Evolutionary conservation across 495 filamentous ascomycete species (phyloP).

Genomic region (Talaromyces borbonicus): DNA sequence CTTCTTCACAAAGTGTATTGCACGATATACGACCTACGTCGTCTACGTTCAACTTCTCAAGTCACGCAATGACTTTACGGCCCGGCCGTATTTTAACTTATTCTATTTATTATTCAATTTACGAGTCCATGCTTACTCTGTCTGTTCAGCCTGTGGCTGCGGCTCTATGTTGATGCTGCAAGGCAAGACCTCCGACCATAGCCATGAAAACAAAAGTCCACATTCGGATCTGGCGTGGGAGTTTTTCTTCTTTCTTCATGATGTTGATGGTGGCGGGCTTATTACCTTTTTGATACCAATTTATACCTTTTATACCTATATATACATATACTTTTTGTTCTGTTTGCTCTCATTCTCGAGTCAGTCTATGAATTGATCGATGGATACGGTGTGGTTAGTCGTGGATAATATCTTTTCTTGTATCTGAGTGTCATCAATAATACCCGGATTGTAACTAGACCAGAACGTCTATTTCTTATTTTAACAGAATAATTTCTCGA

Average conservation of each 20-base stretch:
- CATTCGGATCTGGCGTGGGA: conserved; percentile 5
- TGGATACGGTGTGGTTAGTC: conserved; percentile 5
- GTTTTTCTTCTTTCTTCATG: conserved; percentile 1
- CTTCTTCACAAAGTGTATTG: conserved; percentile 4
- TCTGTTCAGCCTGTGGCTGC: conserved; percentile 7
- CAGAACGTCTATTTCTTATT: no score
- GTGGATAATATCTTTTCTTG: no score
- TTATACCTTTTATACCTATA: conserved; percentile 1
- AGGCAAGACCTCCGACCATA: not conserved
- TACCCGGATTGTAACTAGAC: no score
- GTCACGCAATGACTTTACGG: not conserved
- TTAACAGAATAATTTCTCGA: no score
- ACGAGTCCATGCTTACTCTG: conserved; percentile 8
- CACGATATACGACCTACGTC: not conserved
- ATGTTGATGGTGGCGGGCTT: conserved; percentile 6
- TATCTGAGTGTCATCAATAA: no score
- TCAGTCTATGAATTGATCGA: not conserved
- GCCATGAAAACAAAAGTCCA: conserved; percentile 2
- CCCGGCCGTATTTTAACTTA: conserved; percentile 1
- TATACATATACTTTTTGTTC: no score
- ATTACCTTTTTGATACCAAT: conserved; percentile 2
- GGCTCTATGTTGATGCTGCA: not conserved
- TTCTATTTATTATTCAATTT: conserved; percentile 2
- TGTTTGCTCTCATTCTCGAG: not conserved
- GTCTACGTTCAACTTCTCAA: not conserved